Evolutionary conservation across 352 stramenopile species (phyloP), one percentile per base, ranked within the genome.

Genomic region (Pythium apleroticum): DNA sequence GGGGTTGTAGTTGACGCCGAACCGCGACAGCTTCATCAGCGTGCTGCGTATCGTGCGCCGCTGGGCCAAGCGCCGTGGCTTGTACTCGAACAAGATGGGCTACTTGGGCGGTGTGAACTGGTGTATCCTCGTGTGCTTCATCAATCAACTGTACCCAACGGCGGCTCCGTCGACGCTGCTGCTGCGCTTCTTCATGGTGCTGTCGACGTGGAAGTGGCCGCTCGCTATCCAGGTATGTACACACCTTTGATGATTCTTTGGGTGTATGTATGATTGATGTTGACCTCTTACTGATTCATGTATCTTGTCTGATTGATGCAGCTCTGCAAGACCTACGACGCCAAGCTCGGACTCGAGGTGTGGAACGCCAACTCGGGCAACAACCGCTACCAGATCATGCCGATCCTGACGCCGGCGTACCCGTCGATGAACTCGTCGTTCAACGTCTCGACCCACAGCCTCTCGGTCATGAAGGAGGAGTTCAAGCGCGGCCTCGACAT

Each of bases 31-130:
- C 52, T 97, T 96, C 60, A 96, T 95, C 63, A 84, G 85, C 39
- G 88, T 97, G 39, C 71, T 97, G 31, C 84, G 90, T 8, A 86
- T 95, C 43, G 88, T 97, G 50, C 78, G 90, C 71, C 80, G 86
- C 54, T 97, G 90, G 90, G 86, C 87, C 19, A 97, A 97, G 58
- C 78, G 83, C 33, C 77, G 98, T 27, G 98, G 98, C 25, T 71
- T 99, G 28, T 99, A 99, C 77, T 98, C 91, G 49, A 99, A 99
- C 85, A 98, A 99, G 66, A 95, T 99, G 76, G 98, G 97, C 11
- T 99, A 99, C 71, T 76, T 99, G 3, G 97, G 98, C 54, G 98
- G 98, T 68, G 93, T 99, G 20, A 99, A 99, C 76, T 99, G 88
- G 80, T 98, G 97, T 61, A 99, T 99, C 68, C 78, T 99, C 52